phyloP scores from a whole-genome alignment of 73 alveolate species.

The Paramecium tetraurelia region DNA sequence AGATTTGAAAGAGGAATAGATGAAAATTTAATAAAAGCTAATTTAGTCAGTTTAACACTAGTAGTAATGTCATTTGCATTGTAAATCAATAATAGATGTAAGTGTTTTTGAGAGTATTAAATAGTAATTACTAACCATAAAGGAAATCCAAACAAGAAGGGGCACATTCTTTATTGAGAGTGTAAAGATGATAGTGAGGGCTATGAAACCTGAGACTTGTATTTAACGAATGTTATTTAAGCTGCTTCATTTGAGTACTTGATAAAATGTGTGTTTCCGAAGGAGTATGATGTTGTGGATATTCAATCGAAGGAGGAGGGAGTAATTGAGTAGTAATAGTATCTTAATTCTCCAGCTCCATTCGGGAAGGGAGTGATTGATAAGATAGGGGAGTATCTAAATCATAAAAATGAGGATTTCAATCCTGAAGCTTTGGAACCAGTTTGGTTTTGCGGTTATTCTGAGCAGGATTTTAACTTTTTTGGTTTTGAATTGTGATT shows the following conservation, averaged over 20 bases:
- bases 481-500: neutral
- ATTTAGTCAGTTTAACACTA: neutral
- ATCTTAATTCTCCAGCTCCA: neutral
- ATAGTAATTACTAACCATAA: neutral
- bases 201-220: neutral
- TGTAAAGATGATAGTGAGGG: neutral
- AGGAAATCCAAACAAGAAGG: neutral
- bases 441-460: neutral
- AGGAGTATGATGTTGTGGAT: neutral
- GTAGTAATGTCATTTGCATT: neutral
- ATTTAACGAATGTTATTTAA: neutral
- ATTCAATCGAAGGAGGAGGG: neutral
- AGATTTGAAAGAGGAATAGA: neutral
- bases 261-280: neutral
- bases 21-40: neutral
- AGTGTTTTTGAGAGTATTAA: neutral
- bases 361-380: neutral
- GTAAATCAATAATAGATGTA: neutral
- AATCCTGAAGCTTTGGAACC: neutral
- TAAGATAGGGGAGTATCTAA: neutral
- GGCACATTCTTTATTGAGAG: neutral
- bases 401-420: neutral
- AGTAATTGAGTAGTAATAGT: neutral
- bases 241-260: neutral
- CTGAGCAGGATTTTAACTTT: neutral